These are phyloP conservation scores for Juncus inflexus DNA, from an alignment of 176 grass and related monocot genomes.

Conservation along the genomic window DNA sequence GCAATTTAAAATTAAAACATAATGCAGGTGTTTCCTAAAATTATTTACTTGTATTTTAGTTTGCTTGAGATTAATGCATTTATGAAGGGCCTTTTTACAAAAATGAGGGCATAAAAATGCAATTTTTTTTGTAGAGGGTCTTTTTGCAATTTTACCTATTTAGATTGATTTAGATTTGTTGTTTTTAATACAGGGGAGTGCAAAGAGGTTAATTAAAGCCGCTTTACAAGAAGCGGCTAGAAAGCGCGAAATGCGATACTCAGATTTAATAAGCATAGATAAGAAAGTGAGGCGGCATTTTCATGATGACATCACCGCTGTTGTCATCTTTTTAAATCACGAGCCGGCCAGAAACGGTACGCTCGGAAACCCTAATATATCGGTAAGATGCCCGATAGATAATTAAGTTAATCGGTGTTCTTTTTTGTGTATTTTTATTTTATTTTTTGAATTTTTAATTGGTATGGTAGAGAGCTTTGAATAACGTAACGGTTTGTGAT, in stretches of 20 bases:
- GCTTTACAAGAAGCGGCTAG: conserved; percentile 85
- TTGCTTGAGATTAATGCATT: too few species aligned
- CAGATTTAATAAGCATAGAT: conserved; percentile 85
- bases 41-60: too few species aligned
- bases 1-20: too few species aligned
- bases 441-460: too few species aligned
- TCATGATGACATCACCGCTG: conserved; percentile 88
- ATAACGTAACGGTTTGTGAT: not conserved
- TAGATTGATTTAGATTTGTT: conserved; percentile 20
- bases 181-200: conserved; percentile 65
- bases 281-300: conserved; percentile 99
- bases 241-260: conserved; percentile 95
- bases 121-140: too few species aligned
- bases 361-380: conserved; percentile 40
- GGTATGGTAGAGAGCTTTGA: not conserved
- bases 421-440: too few species aligned
- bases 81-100: not conserved
- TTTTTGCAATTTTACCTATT: too few species aligned
- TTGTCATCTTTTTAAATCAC: conserved; percentile 82
- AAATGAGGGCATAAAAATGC: too few species aligned
- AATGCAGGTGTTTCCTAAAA: too few species aligned
- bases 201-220: conserved; percentile 87
- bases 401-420: conserved; percentile 36
- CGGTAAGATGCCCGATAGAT: conserved; percentile 71
- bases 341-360: conserved; percentile 42